These are phyloP conservation scores for Meyerozyma athensensis DNA, from an alignment of 1,139 yeast genomes.

Conservation along the genomic window DNA sequence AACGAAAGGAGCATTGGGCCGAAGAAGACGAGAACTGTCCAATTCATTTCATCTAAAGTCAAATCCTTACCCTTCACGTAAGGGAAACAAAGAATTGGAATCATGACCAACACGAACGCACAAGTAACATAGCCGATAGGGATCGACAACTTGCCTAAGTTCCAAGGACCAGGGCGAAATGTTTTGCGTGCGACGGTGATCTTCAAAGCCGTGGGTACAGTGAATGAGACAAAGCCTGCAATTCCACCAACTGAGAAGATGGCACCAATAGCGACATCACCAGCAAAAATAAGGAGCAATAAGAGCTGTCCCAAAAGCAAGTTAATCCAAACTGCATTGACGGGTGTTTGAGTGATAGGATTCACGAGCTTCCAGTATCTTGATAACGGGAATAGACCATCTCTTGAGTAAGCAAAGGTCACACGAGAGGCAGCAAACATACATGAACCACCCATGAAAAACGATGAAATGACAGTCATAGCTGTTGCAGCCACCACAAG, in stretches of 20 bases:
- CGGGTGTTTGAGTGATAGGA: constrained; percentile 56
- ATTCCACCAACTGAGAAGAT: constrained; percentile 76
- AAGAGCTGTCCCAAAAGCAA: constrained; percentile 53
- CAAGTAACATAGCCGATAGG: constrained; percentile 41
- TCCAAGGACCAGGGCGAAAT: constrained; percentile 68
- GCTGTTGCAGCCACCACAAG: constrained; percentile 54
- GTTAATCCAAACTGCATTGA: constrained; percentile 67
- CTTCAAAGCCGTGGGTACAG: constrained; percentile 61
- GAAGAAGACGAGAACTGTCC: constrained; percentile 66
- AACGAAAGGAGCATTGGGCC: constrained; percentile 56
- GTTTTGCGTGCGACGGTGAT: constrained; percentile 50
- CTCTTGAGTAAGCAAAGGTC: constrained; percentile 66
- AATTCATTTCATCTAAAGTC: constrained; percentile 53
- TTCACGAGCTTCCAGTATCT: constrained; percentile 51
- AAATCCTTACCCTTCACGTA: constrained; percentile 45
- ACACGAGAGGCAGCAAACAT: constrained; percentile 70
- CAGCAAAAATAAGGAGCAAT: constrained; percentile 60
- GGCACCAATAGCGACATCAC: constrained; percentile 67
- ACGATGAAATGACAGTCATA: constrained; percentile 55
- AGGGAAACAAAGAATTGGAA: constrained; percentile 68
- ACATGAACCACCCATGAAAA: constrained; percentile 67
- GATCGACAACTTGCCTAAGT: constrained; percentile 51
- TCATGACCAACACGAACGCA: constrained; percentile 54
- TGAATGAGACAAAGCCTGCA: constrained; percentile 65
- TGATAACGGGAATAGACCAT: constrained; percentile 63